Conservation (phyloP, 805 yeast species). For the Myxozyma monticola region DNA sequence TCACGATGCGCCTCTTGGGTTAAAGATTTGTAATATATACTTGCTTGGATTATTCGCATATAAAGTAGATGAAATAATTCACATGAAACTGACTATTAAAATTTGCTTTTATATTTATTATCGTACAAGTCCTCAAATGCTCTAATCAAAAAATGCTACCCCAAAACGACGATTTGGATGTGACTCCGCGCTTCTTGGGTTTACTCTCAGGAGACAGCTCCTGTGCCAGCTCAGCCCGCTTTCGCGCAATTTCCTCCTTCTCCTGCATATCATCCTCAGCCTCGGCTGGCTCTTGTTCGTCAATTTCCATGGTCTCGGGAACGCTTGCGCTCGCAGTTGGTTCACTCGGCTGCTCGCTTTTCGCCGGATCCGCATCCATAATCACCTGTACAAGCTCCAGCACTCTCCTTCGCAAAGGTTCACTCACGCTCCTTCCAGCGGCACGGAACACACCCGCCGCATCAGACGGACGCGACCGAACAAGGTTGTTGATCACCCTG, state of each 20-base stretch:
- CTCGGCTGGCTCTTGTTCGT: no score
- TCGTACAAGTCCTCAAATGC: no score
- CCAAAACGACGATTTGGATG: conserved; percentile 13
- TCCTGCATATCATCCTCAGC: conserved; percentile 1
- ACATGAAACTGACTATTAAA: no score
- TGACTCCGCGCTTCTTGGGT: background rate
- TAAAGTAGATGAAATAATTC: no score
- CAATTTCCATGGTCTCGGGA: no score
- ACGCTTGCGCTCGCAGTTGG: no score
- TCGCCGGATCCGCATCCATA: background rate
- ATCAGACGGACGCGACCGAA: conserved; percentile 58
- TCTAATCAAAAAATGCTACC: conserved; percentile 12
- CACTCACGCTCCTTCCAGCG: conserved; percentile 38
- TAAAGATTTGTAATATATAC: no score
- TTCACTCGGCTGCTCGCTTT: no score
- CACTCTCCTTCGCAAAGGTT: conserved; percentile 7
- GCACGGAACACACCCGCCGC: conserved; percentile 54
- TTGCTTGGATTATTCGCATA: no score
- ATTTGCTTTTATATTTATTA: no score
- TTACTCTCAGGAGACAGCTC: conserved; percentile 6
- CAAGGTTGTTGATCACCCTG: conserved; percentile 65
- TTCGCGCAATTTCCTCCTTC: background rate
- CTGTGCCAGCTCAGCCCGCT: conserved; percentile 6
- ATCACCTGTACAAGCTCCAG: conserved; percentile 9
- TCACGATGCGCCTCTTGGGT: conserved; percentile 63